Evolutionary conservation across 163 green algal genomes (phyloP).

Genomic region (Scenedesmus sp.): DNA sequence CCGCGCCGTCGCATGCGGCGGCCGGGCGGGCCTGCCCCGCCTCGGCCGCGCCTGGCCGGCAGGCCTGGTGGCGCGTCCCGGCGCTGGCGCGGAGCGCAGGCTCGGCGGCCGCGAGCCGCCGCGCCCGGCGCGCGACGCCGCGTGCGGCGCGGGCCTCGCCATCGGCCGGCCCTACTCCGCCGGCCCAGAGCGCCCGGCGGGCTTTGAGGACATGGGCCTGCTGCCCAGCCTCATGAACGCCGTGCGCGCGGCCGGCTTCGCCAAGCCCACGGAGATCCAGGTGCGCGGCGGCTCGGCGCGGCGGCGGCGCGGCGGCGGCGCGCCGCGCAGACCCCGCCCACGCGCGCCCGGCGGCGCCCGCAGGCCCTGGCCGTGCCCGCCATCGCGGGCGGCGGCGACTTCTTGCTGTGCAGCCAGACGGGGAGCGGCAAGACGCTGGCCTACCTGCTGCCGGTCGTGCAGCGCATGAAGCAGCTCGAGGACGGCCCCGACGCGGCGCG

Average conservation of each 20-base stretch:
- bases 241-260: constrained; percentile 54
- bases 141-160: constrained; percentile 12
- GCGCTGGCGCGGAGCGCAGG: no score
- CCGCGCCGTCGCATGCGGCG: no score
- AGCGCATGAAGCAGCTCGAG: constrained; percentile 77
- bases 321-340: neutral
- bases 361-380: constrained; percentile 67
- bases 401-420: constrained; percentile 85
- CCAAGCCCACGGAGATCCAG: constrained; percentile 73
- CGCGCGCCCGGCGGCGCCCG: neutral
- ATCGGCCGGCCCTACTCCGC: constrained; percentile 31
- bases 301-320: constrained; percentile 13
- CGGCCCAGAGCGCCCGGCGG: neutral
- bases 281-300: constrained; percentile 32
- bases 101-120: no score
- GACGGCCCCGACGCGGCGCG: constrained; percentile 53
- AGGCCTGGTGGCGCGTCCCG: no score
- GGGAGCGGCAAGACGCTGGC: constrained; percentile 94
- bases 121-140: neutral
- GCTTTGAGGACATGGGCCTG: constrained; percentile 67
- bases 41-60: no score
- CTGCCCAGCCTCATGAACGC: constrained; percentile 51
- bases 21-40: no score
- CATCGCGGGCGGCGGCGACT: constrained; percentile 71
- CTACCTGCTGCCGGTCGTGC: constrained; percentile 89